A percentile compares a stretch with the other conserved stretches of the same genome.
Evolutionary conservation across 2,329 filamentous ascomycete species (phyloP).

Genomic region (Pezizomycotina sp.): DNA sequence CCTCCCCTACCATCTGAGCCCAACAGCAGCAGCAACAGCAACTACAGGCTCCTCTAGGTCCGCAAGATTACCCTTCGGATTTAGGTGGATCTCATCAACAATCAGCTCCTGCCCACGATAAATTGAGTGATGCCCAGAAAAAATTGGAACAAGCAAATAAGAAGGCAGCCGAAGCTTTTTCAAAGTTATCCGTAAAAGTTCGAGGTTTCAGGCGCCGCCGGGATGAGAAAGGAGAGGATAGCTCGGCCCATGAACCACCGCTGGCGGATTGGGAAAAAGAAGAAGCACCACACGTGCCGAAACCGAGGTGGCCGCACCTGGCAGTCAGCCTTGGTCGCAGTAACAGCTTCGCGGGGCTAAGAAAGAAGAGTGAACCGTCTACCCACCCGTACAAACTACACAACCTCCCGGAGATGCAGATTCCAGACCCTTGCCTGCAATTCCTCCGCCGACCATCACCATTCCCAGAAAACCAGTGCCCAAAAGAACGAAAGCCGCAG

Average conservation of each 20-base stretch:
- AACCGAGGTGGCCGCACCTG: too few species aligned
- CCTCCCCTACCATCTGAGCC: conserved; percentile 16
- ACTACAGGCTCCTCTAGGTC: conserved; percentile 6
- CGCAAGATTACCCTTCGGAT: conserved; percentile 12
- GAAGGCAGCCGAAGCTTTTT: conserved; percentile 15
- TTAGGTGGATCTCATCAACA: neutral
- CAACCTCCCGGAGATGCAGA: too few species aligned
- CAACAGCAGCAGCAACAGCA: conserved; percentile 1
- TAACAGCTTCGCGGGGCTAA: too few species aligned
- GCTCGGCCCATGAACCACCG: conserved; percentile 12
- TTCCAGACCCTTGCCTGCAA: too few species aligned
- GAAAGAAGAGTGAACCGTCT: too few species aligned
- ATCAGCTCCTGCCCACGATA: conserved; percentile 8
- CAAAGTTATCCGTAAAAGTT: conserved; percentile 17
- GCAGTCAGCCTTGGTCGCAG: too few species aligned
- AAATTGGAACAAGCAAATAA: conserved; percentile 16
- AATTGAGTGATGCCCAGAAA: conserved; percentile 4
- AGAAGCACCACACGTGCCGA: conserved; percentile 6
- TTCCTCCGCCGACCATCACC: too few species aligned
- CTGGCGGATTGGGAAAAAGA: conserved; percentile 15
- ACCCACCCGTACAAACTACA: too few species aligned
- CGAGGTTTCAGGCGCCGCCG: conserved; percentile 8
- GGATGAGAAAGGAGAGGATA: conserved; percentile 11
- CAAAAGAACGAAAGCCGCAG: too few species aligned
- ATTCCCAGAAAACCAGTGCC: too few species aligned